phyloP scores from a whole-genome alignment of 257 asterid species.

The Asclepias syriaca region DNA sequence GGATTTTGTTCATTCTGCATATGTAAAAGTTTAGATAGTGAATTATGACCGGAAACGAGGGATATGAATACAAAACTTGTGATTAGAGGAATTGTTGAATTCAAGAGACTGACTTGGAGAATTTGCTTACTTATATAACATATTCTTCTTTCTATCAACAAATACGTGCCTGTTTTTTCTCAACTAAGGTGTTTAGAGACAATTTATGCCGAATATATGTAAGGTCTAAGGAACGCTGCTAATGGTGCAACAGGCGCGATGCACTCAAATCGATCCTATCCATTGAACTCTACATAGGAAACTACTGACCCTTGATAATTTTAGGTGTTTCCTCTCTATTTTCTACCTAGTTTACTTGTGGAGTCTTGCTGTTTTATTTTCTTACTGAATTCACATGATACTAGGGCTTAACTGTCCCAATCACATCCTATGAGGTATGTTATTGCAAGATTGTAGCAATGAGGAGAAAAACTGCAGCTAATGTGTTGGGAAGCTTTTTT shows the following conservation, averaged over 20 bases:
- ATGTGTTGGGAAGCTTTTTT: neutral
- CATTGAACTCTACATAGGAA: too few species aligned
- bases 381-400: too few species aligned
- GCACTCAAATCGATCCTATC: neutral
- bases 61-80: neutral
- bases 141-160: too few species aligned
- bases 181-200: neutral
- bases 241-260: neutral
- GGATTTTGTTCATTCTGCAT: neutral
- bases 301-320: neutral
- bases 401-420: neutral
- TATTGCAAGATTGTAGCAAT: too few species aligned
- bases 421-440: neutral
- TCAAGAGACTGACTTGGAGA: neutral
- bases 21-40: neutral
- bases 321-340: neutral
- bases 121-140: neutral
- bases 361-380: too few species aligned
- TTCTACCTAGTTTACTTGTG: neutral
- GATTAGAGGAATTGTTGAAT: neutral
- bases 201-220: neutral
- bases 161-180: neutral
- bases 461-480: neutral
- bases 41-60: neutral
- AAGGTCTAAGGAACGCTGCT: neutral